Base-by-base conservation (phyloP, 192 early-diverging fungal genomes). In the Coemansia reversa region DNA sequence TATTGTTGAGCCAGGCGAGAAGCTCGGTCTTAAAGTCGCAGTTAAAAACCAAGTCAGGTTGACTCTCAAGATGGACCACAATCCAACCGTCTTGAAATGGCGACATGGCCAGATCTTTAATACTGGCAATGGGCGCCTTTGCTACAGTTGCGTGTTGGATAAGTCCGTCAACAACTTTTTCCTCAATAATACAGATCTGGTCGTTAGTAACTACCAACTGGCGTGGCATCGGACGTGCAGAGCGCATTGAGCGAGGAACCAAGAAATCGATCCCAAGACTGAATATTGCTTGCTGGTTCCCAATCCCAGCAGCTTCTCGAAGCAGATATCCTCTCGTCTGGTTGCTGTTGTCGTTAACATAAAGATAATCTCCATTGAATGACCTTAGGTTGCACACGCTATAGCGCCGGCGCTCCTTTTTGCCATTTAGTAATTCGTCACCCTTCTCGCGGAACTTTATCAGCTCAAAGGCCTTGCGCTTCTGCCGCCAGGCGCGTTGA, bases 401-500 rank as follows among this genome's bases (percentile, higher is more conserved):
- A 81, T 91, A 93, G 20, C 95, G 83, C 61, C 95, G 89, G 53
- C 97, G 84, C 66, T 99, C 96, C 75, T 97, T 99, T 45, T 93
- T 87, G 35, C 86, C 88, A 58, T 79, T 89, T 70, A 99, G 85
- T 33, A 99, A 86, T 49, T 94, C 88, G 62, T 92, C 91, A 47
- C 95, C 95, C 80, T 93, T 90, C 57, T 99, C 95, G 62, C 96
- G 88, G 82, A 96, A 83, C 64, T 93, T 93, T 49, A 95, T 62
- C 72, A 93, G 95, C 60, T 92, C 88, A 51, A 96, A 88, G 30
- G 92, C 86, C 65, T 91, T 86, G 79, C 97, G 97, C 70, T 87
- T 86, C 45, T 80, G 76, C 25, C 85, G 84, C 87, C 88, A 93
- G 65, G 78, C 87, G n/a, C 88, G 84, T 71, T 93, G 92, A 58